A percentile compares a stretch with the other conserved stretches of the same genome.
These are phyloP conservation scores for Venturia aucupariae DNA, from an alignment of 2,329 filamentous ascomycete genomes.

Conservation along the genomic window DNA sequence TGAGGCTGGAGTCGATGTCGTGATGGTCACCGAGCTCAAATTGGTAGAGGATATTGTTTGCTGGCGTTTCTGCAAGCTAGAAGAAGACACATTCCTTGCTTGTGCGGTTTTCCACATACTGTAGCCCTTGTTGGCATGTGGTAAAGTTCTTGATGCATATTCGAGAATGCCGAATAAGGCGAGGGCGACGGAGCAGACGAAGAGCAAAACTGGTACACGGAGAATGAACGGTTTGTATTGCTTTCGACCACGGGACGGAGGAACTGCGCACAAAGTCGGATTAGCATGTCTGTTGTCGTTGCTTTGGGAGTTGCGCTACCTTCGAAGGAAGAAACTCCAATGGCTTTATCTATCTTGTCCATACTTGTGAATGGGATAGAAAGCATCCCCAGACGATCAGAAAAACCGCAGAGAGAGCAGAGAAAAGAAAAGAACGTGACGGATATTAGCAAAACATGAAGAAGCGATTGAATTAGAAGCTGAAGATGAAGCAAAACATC, in stretches of 20 bases:
- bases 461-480: background rate
- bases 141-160: conserved; percentile 5
- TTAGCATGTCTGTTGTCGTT: background rate
- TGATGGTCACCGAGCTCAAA: background rate
- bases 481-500: background rate
- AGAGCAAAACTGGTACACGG: conserved; percentile 6
- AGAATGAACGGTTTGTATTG: conserved; percentile 11
- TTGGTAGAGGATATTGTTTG: background rate
- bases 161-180: conserved; percentile 5
- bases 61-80: background rate
- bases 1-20: background rate
- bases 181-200: conserved; percentile 4
- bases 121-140: background rate
- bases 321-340: background rate
- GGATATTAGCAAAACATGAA: background rate
- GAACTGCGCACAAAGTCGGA: background rate
- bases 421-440: background rate
- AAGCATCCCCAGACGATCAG: background rate
- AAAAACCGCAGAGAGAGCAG: too few relatives aligned
- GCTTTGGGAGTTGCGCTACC: background rate
- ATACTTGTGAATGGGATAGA: background rate
- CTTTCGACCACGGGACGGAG: background rate
- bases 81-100: background rate
- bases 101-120: background rate
- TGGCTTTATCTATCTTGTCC: background rate